Base-by-base conservation (phyloP, 2,329 filamentous ascomycete genomes). In the Ilyonectria robusta region DNA sequence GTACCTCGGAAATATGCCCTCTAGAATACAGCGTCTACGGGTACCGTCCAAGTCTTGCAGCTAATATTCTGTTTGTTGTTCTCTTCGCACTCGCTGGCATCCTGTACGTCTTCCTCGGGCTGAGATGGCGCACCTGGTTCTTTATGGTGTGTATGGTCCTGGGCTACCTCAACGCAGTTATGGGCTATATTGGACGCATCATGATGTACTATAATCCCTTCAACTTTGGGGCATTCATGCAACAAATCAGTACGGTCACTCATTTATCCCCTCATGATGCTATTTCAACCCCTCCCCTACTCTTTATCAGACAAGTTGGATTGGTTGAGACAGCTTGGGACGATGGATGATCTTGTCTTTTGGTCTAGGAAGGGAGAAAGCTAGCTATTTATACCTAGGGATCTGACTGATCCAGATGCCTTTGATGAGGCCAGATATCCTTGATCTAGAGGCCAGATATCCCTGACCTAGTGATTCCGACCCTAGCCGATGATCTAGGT, bases 161-260 rank as follows among this genome's bases (percentile, higher is more conserved):
- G 10, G 89, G 89, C 33, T 87, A 84, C 69, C 67, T 84, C 0
- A 80, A 84, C 51, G 89, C 90, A 67, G 83, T 89, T 2, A 71
- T 89, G 10, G 89, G 90, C 8, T 92, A 92, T 60, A 77, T 81
- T 0, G 90, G 87, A 0, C 83, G 90, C 2, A 79, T 91, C 17
- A 74, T 87, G 63, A 79, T 89, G 48, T 82, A 86, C 66, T 71
- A 84, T 26, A 86, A 91, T 68, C 86, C 88, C 0, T 91, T 87
- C 73, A 80, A 72, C 44, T 84, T 89, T 73, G 72, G 75, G 3
- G 87, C 84, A 0, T 92, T 92, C 72, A 82, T 91, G 61, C 84
- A 90, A 7, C 87, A 91, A 74, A 89, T 90, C 67, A 75, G 71
- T 72, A 13, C 3, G 70, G 46, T 2, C 1, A n/a, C 5, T 33